Percentiles rank a stretch among this genome's conserved stretches.
phyloP scores from a whole-genome alignment of 2,329 filamentous ascomycete genomes.

The Fusarium fujikuroi region DNA sequence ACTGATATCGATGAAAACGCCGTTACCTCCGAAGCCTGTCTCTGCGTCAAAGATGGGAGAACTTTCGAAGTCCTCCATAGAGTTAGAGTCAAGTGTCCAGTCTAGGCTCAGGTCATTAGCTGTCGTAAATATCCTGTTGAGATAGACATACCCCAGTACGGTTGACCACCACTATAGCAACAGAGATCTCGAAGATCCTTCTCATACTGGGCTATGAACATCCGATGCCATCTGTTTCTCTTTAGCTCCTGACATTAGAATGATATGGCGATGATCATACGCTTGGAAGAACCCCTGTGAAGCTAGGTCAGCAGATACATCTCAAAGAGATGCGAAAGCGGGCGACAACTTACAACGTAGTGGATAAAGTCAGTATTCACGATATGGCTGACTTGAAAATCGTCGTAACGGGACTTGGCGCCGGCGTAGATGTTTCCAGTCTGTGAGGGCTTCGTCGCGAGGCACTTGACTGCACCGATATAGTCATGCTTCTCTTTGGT shows the following conservation, averaged over 20 bases:
- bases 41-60: rapidly evolving
- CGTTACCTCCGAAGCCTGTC: rapidly evolving
- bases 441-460: rapidly evolving
- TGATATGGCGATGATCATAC: background rate
- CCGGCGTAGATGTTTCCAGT: background rate
- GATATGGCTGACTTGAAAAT: background rate
- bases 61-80: rapidly evolving
- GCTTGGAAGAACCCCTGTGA: background rate
- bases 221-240: background rate
- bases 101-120: background rate
- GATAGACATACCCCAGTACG: background rate
- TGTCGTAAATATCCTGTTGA: background rate
- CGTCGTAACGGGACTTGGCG: background rate
- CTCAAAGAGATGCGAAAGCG: rapidly evolving
- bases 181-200: background rate
- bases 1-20: background rate
- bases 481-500: background rate
- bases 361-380: background rate
- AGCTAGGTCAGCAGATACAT: background rate
- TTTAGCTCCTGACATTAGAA: background rate
- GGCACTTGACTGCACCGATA: rapidly evolving
- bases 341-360: background rate
- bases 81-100: background rate
- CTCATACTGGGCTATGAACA: background rate
- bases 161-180: background rate